phyloP scores from a whole-genome alignment of 768 basidiomycete genomes.

The Sutorius australiensis region DNA sequence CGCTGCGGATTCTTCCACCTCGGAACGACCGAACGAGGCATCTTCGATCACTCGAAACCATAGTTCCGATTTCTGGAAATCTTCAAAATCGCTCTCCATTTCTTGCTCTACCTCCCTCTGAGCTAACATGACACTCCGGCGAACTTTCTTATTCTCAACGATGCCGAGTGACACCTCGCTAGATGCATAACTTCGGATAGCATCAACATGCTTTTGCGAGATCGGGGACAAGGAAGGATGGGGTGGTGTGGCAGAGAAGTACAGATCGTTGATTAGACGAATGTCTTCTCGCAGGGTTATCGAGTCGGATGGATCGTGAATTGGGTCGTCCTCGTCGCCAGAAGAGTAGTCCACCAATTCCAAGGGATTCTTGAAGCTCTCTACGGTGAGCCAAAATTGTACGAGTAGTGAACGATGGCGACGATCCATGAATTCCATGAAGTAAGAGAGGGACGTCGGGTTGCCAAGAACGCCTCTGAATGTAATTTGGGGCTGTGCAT shows the following conservation, averaged over 20 bases:
- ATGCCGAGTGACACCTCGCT: conserved; percentile 41
- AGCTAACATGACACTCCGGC: conserved; percentile 75
- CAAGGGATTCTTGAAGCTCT: conserved; percentile 96
- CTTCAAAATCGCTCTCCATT: conserved; percentile 91
- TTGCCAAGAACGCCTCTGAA: conserved; percentile 82
- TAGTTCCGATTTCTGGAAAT: conserved; percentile 83
- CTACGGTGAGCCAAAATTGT: conserved; percentile 97
- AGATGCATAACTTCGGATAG: conserved; percentile 64
- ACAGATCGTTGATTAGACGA: conserved; percentile 81
- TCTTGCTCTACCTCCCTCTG: conserved; percentile 83
- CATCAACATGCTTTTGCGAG: conserved; percentile 63
- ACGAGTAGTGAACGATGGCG: conserved; percentile 78
- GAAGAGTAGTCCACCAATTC: conserved; percentile 66
- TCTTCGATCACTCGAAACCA: conserved; percentile 89
- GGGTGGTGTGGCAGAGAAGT: conserved; percentile 63
- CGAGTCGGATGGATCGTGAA: conserved; percentile 52
- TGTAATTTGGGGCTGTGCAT: conserved; percentile 46
- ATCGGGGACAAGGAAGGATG: conserved; percentile 61
- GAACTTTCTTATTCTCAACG: conserved; percentile 51
- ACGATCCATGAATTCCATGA: conserved; percentile 99
- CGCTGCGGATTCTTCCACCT: not conserved
- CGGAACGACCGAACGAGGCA: conserved; percentile 36
- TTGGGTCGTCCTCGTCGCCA: conserved; percentile 61
- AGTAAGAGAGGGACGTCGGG: conserved; percentile 88
- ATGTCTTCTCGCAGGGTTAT: conserved; percentile 82